Conservation (phyloP, 345 rosid genomes). For the Euphorbia peplus region DNA sequence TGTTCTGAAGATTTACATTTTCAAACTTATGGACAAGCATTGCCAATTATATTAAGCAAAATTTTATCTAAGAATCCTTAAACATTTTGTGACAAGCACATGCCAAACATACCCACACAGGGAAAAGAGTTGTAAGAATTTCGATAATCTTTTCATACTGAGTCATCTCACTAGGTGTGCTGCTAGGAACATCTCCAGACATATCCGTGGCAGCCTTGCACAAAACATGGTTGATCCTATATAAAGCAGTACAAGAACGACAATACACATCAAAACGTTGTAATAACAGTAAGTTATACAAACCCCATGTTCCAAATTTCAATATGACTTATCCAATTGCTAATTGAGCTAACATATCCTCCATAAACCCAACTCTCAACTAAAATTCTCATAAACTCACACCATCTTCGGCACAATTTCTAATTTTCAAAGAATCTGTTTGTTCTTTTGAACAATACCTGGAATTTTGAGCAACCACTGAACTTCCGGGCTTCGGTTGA, state of each 20-base stretch:
- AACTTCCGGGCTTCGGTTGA: constrained; percentile 28
- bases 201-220: constrained; percentile 67
- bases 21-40: neutral
- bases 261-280: constrained; percentile 4
- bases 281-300: neutral
- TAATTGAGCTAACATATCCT: no score
- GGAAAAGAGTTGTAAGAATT: constrained; percentile 83
- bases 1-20: neutral
- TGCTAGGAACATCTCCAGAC: constrained; percentile 58
- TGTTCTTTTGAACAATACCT: constrained; percentile 40
- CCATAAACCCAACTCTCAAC: no score
- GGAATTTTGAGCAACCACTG: constrained; percentile 40
- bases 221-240: constrained; percentile 39
- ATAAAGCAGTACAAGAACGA: constrained; percentile 2
- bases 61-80: neutral
- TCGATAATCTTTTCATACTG: constrained; percentile 77
- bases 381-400: no score
- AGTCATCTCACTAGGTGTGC: constrained; percentile 48
- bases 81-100: neutral
- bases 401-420: no score
- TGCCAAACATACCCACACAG: constrained; percentile 64
- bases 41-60: neutral
- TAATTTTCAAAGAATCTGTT: no score
- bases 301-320: no score
- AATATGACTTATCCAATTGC: no score